A percentile compares a stretch with the other conserved stretches of the same genome.
phyloP scores from a whole-genome alignment of 345 rosid species.

The Carallia pectinifolia region DNA sequence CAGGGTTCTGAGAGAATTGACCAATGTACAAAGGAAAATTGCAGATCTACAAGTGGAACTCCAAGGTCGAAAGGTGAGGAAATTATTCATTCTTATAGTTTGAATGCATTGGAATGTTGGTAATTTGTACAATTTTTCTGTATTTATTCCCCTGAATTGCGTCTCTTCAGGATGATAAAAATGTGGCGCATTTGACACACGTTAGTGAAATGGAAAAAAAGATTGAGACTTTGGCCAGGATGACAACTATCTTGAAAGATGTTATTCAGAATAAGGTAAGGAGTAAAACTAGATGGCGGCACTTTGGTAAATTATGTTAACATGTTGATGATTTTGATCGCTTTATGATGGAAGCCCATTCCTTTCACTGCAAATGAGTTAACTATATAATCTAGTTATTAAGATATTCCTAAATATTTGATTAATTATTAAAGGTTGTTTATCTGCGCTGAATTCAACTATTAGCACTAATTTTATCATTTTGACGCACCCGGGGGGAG shows the following conservation, averaged over 20 bases:
- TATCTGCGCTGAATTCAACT: not conserved
- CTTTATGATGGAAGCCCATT: not conserved
- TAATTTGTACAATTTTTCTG: not conserved
- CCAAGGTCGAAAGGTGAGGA: conserved; percentile 90
- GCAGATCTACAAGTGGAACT: conserved; percentile 96
- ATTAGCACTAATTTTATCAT: not conserved
- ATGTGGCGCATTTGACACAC: conserved; percentile 93
- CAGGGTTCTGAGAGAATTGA: conserved; percentile 77
- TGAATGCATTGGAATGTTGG: not conserved
- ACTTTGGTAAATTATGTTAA: not conserved
- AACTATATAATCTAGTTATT: not conserved
- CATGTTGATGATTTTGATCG: not conserved
- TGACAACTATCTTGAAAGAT: conserved; percentile 86
- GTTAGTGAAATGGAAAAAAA: conserved; percentile 95
- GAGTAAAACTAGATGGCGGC: not conserved
- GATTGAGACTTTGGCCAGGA: conserved; percentile 81
- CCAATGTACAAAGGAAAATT: conserved; percentile 84
- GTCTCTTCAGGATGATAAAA: conserved; percentile 77
- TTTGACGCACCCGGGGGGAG: not conserved
- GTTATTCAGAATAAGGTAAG: conserved; percentile 97
- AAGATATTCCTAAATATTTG: not conserved
- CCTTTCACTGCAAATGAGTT: not conserved
- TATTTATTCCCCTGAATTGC: not conserved
- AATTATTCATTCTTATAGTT: not conserved
- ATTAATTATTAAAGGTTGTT: not conserved